These are phyloP conservation scores for Allodekkera sacchari DNA, from an alignment of 805 yeast genomes.

Conservation along the genomic window DNA sequence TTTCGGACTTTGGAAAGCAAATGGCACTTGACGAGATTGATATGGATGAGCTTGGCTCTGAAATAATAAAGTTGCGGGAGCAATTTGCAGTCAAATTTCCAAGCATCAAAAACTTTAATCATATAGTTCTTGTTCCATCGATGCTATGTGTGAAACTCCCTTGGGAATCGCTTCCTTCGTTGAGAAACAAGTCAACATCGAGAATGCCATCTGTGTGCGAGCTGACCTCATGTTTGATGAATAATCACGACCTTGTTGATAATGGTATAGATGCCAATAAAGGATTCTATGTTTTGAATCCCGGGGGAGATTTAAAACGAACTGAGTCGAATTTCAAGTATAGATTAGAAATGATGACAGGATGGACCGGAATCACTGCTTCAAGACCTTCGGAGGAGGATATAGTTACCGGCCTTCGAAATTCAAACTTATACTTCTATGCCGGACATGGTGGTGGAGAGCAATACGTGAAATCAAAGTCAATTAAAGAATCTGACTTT, in stretches of 20 bases:
- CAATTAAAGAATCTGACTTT: constrained; percentile 33
- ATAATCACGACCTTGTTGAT: constrained; percentile 8
- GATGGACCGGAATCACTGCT: constrained; percentile 52
- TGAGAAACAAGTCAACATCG: constrained; percentile 50
- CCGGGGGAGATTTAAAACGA: constrained; percentile 64
- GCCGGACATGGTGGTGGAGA: constrained; percentile 98
- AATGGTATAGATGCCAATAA: constrained; percentile 15
- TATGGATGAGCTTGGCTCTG: constrained; percentile 34
- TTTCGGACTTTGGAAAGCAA: constrained; percentile 45
- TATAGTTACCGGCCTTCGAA: constrained; percentile 34
- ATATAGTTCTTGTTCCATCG: constrained; percentile 65
- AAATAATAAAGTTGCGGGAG: too few relatives aligned
- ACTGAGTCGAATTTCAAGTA: constrained; percentile 54
- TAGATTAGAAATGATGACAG: constrained; percentile 27
- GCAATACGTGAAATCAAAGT: constrained; percentile 54
- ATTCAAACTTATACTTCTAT: constrained; percentile 53
- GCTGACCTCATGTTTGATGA: constrained; percentile 31
- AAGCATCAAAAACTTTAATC: constrained; percentile 25
- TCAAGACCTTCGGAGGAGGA: constrained; percentile 48
- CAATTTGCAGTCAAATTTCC: constrained; percentile 25
- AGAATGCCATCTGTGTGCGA: constrained; percentile 62
- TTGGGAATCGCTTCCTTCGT: constrained; percentile 74
- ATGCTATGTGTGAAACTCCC: constrained; percentile 64
- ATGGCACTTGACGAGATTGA: constrained; percentile 56
- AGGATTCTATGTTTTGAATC: constrained; percentile 70